Percentiles rank a stretch among this genome's conserved stretches.
These are phyloP conservation scores for Termitomyces sp. DNA, from an alignment of 768 basidiomycete genomes.

Conservation along the genomic window DNA sequence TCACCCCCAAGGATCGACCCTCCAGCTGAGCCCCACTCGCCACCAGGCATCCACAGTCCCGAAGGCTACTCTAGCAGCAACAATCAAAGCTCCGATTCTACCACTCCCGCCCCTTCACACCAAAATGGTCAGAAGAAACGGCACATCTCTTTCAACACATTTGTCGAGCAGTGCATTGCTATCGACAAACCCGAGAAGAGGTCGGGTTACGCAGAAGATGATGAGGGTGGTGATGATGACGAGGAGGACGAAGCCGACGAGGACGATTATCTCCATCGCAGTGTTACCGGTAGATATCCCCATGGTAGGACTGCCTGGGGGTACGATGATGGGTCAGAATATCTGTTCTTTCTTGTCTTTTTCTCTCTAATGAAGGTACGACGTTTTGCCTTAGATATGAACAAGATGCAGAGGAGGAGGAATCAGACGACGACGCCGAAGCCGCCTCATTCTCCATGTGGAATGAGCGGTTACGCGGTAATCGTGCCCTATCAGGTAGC, in stretches of 20 bases:
- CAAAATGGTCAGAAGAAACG: slow-evolving; percentile 51
- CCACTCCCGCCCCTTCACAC: neutral
- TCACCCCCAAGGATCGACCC: slow-evolving; percentile 68
- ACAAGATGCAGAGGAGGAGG: slow-evolving; percentile 60
- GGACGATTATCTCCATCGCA: neutral
- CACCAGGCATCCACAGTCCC: slow-evolving; percentile 17
- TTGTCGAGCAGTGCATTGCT: slow-evolving; percentile 94
- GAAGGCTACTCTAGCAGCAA: slow-evolving; percentile 15
- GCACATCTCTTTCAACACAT: slow-evolving; percentile 97
- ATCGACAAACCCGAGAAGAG: slow-evolving; percentile 70
- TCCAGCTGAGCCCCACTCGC: slow-evolving; percentile 22
- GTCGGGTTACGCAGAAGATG: slow-evolving; percentile 14
- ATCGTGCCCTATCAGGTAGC: slow-evolving; percentile 28
- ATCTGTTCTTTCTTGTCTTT: slow-evolving; percentile 1
- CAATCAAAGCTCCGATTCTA: slow-evolving; percentile 14
- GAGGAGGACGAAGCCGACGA: slow-evolving; percentile 11
- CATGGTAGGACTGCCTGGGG: slow-evolving; percentile 30
- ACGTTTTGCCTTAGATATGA: slow-evolving; percentile 46
- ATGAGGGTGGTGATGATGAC: slow-evolving; percentile 20
- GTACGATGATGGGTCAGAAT: slow-evolving; percentile 63
- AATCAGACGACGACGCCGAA: slow-evolving; percentile 44
- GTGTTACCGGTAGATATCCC: slow-evolving; percentile 11
- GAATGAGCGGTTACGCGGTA: slow-evolving; percentile 17
- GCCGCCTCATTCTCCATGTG: slow-evolving; percentile 21
- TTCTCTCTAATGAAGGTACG: neutral